phyloP scores from a whole-genome alignment of 2,329 filamentous ascomycete genomes.

The Colletotrichum chrysophilum region DNA sequence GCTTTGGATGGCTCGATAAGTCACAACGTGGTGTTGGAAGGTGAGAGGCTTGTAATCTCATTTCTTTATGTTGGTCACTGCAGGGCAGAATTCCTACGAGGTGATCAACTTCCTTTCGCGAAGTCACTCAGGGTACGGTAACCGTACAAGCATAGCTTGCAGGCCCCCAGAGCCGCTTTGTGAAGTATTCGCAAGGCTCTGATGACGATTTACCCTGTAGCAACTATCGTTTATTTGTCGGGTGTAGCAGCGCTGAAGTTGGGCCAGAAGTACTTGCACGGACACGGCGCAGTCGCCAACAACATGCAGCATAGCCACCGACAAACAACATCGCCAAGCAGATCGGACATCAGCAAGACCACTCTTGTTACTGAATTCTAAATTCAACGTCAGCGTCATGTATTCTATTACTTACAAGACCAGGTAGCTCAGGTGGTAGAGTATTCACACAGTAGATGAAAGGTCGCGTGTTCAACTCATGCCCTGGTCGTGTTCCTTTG shows the following conservation, averaged over 20 bases:
- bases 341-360: not conserved
- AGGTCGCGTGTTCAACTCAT: not conserved
- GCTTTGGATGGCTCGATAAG: not conserved
- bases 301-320: not conserved
- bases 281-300: not conserved
- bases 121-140: fast-evolving
- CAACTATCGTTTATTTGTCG: not conserved
- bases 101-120: not conserved
- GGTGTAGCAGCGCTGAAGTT: not conserved
- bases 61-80: fast-evolving
- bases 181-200: not conserved
- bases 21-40: not conserved
- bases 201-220: not conserved
- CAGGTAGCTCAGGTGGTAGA: not conserved
- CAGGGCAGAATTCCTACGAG: not conserved
- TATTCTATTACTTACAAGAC: not conserved
- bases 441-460: not conserved
- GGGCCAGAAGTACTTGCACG: not conserved
- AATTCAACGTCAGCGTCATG: not conserved
- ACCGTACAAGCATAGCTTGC: not conserved
- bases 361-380: not conserved
- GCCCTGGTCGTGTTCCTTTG: not conserved
- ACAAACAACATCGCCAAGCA: not conserved
- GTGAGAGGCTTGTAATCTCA: not conserved
- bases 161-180: not conserved